A percentile compares a stretch with the other conserved stretches of the same genome.
Conservation (phyloP, 768 basidiomycete species). For the Xerocomellus dryophilus region DNA sequence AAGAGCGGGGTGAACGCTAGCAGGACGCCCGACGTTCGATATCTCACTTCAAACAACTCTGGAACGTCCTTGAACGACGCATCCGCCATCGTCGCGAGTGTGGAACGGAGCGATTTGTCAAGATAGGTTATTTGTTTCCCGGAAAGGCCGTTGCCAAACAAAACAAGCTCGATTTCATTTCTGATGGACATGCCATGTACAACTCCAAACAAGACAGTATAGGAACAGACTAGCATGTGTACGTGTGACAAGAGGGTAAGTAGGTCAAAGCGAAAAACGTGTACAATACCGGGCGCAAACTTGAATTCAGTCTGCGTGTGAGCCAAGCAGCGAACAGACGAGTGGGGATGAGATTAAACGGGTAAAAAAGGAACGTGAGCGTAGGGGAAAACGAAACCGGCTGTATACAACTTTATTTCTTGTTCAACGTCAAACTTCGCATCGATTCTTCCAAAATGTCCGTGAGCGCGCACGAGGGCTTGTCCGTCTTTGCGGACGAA, state of each 20-base stretch:
- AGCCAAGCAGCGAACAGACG: slow-evolving; percentile 1
- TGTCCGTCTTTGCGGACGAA: slow-evolving; percentile 16
- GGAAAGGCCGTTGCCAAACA: slow-evolving; percentile 30
- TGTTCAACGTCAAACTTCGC: slow-evolving; percentile 58
- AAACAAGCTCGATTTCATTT: slow-evolving; percentile 5
- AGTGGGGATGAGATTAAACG: slow-evolving; percentile 17
- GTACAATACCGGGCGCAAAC: slow-evolving; percentile 2
- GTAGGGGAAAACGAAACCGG: not conserved
- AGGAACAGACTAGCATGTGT: slow-evolving; percentile 12
- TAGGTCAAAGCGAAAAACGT: not conserved
- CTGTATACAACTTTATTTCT: slow-evolving; percentile 37
- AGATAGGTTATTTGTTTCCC: slow-evolving; percentile 19
- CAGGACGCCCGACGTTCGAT: not conserved
- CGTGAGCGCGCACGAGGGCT: slow-evolving; percentile 26
- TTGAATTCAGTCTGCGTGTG: slow-evolving; percentile 6
- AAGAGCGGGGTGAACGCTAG: not conserved
- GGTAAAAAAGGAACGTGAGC: slow-evolving; percentile 13
- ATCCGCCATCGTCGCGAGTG: slow-evolving; percentile 50
- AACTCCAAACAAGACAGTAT: slow-evolving; percentile 13
- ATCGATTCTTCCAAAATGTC: slow-evolving; percentile 65
- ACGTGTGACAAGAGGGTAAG: slow-evolving; percentile 12
- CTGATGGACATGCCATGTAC: slow-evolving; percentile 17
- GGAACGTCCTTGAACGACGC: slow-evolving; percentile 90
- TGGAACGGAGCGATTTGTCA: not conserved
- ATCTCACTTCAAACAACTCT: slow-evolving; percentile 88